phyloP scores from a whole-genome alignment of 345 rosid genomes.

The Citrus sp. region DNA sequence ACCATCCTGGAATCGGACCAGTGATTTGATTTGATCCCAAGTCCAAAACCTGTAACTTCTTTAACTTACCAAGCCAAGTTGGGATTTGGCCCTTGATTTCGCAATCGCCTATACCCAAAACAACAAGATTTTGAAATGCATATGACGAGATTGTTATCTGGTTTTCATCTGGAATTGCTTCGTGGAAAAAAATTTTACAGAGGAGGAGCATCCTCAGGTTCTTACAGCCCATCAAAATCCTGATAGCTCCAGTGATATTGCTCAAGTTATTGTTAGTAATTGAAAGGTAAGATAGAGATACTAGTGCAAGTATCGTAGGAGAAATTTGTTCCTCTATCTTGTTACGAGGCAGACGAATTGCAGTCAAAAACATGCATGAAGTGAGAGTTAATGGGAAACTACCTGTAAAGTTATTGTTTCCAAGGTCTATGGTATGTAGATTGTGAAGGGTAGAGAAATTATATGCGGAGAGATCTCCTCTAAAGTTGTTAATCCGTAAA shows the following conservation, averaged over 20 bases:
- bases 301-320: neutral
- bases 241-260: slow-evolving; percentile 29
- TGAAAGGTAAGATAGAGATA: slow-evolving; percentile 1
- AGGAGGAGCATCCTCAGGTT: slow-evolving; percentile 25
- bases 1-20: slow-evolving; percentile 19
- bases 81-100: neutral
- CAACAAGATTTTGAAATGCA: neutral
- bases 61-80: neutral
- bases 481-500: neutral
- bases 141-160: neutral
- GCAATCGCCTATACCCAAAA: neutral
- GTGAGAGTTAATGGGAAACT: neutral
- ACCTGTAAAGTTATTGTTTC: neutral
- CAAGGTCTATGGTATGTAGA: neutral
- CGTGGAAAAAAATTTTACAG: slow-evolving; percentile 11
- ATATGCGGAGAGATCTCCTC: neutral
- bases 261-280: slow-evolving; percentile 16
- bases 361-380: neutral
- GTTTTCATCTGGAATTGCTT: neutral
- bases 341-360: slow-evolving; percentile 6
- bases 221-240: slow-evolving; percentile 26
- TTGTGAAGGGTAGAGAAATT: neutral
- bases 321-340: slow-evolving; percentile 9
- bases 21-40: slow-evolving; percentile 25
- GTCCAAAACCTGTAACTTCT: slow-evolving; percentile 22